Conservation (phyloP, 192 early-diverging fungal genomes). For the Rhizophagus clarus region DNA sequence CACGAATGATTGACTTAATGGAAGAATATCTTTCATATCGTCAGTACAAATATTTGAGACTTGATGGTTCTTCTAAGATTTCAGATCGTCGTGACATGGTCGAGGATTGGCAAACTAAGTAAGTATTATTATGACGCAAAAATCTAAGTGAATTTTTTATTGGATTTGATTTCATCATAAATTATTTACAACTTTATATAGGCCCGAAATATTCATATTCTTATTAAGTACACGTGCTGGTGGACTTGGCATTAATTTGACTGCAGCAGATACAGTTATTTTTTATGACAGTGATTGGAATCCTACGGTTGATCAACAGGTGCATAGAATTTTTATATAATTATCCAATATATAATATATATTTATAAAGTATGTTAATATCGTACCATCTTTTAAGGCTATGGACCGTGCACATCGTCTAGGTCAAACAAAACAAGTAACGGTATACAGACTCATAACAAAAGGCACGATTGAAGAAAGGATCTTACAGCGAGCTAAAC, state of each 20-base stretch:
- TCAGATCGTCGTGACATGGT: conserved; percentile 89
- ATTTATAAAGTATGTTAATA: too few relatives aligned
- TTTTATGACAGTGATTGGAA: conserved; percentile 92
- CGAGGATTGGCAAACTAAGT: conserved; percentile 87
- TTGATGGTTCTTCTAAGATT: conserved; percentile 88
- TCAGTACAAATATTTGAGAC: conserved; percentile 84
- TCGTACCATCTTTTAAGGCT: conserved; percentile 41
- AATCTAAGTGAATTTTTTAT: too few relatives aligned
- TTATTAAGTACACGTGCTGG: conserved; percentile 83
- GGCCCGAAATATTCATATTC: conserved; percentile 83
- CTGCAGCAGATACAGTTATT: conserved; percentile 86
- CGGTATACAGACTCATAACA: conserved; percentile 83
- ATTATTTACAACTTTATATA: conserved; percentile 11
- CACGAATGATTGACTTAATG: conserved; percentile 84
- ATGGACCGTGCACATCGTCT: conserved; percentile 89
- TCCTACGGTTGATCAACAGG: conserved; percentile 87
- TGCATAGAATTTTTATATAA: conserved; percentile 6
- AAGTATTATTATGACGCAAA: background rate
- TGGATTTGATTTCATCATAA: conserved; percentile 10
- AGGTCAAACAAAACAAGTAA: conserved; percentile 84
- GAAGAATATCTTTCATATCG: conserved; percentile 86
- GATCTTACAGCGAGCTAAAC: conserved; percentile 76
- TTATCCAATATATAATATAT: too few relatives aligned
- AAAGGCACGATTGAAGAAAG: conserved; percentile 82
- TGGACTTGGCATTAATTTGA: conserved; percentile 89